Evolutionary conservation across 805 yeast genomes (phyloP), one percentile per base, ranked within the genome.

Genomic region (Kurtzmaniella fragi): DNA sequence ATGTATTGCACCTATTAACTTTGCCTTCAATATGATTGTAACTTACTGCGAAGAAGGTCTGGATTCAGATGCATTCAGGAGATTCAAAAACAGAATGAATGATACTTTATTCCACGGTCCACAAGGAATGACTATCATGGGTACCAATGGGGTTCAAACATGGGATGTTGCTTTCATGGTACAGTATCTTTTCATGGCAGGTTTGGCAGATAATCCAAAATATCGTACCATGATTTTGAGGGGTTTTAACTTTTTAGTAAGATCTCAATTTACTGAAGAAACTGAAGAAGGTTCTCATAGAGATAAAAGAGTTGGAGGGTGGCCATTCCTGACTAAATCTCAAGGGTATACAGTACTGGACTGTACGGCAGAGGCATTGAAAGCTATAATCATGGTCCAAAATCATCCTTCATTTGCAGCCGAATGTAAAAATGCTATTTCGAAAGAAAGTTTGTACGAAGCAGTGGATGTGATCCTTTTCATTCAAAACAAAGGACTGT

Each of bases 321-420:
- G 96, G 95, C 97, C 97, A 0, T 93, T 91, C 57, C 85, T 95
- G 37, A 93, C 98, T 0, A 89, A 90, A 51, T 82, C 83, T 4
- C 99, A 93, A 63, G 99, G 99, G 0, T 93, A 91, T 53, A 84
- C 95, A 0, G 99, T 93, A 2, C 80, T 95, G 50, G 99, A 93
- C 59, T 91, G 98, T 62, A 91, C 99, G 1, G 95, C 97, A 0
- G 99, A 91, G 58, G 86, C 97, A 0, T 66, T 90, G 47, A 93
- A 93, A 56, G 96, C 98, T 0, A 84, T 91, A 5, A 72, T 91
- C 9, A 90, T 91, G 97, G 95, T 90, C 2, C 80, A 79, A 55
- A 78, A 83, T 35, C 77, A 83, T 31, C 73, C 78, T 0, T 63
- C 61, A 1, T 82, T 77, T 44, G 43, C 51, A 12, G 69, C 71